Evolutionary conservation across 2,329 filamentous ascomycete species (phyloP), one percentile per base, ranked within the genome.

Genomic region (Scytalidium sp.): DNA sequence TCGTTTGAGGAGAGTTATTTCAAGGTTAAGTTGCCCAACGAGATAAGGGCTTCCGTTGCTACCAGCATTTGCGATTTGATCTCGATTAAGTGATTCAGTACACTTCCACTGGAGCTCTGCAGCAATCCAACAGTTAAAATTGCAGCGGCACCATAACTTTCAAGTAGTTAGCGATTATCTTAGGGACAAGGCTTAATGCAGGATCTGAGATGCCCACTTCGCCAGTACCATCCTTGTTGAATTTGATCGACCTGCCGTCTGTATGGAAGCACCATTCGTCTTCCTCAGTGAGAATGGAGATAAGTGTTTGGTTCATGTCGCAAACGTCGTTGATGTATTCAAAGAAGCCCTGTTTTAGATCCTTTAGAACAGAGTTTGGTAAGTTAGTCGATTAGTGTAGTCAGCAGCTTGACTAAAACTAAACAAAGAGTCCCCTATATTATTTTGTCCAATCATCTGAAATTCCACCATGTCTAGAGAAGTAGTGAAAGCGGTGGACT

Each of bases 251-350:
- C 41, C 49, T 58, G 29, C 56, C 58, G 19, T 57, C 57, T 3
- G 43, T 27, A 48, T 62, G 46, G 41, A 54, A 58, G 39, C 22
- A 48, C 60, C 58, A 62, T 22, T 50, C 43, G 41, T 59, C 50
- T 39, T 59, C 57, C 15, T 49, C 45, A 10, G 41, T 53, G 36
- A 62, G 56, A 44, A 62, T 59, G 41, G 56, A 62, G 47, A 49
- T 55, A 32, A 61, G 57, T 47, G 58, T 55, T 43, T 61, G 56
- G 36, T 61, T 58, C 59, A 61, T 61, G 22, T 52, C 43, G 36
- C 39, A 41, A 27, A 39, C 49, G 25, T 41, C 19, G 19, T 43
- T n/a, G 41, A n/a, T n/a, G n/a, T n/a, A n/a, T n/a, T n/a, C n/a
- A n/a, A n/a, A n/a, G n/a, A n/a, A n/a, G n/a, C n/a, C n/a, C n/a